Evolutionary conservation across 495 filamentous ascomycete genomes (phyloP).

Genomic region (Podospora pseudopauciseta): DNA sequence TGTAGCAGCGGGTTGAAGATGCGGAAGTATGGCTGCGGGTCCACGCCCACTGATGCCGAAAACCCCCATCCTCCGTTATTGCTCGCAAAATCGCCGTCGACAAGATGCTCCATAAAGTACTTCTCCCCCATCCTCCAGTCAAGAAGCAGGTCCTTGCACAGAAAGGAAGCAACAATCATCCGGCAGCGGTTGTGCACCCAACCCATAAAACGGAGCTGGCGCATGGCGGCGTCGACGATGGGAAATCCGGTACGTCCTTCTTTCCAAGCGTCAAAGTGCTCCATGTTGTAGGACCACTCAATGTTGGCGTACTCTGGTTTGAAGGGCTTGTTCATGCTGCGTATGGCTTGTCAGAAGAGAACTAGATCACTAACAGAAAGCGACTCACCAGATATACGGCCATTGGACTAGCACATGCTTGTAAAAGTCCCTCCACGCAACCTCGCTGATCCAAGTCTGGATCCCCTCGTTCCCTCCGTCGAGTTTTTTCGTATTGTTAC

Average conservation of each 20-base stretch:
- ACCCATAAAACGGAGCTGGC: constrained; percentile 65
- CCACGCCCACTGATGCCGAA: constrained; percentile 72
- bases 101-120: constrained; percentile 83
- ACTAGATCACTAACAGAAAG: neutral
- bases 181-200: constrained; percentile 91
- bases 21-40: constrained; percentile 88
- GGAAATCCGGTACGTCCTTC: constrained; percentile 77
- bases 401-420: constrained; percentile 81
- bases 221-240: constrained; percentile 90
- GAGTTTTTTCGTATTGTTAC: constrained; percentile 65
- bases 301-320: constrained; percentile 83
- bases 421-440: constrained; percentile 94
- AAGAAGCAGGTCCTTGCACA: constrained; percentile 79
- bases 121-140: constrained; percentile 90
- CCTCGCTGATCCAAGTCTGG: constrained; percentile 75
- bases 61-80: constrained; percentile 96
- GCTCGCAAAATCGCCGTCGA: constrained; percentile 89
- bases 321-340: constrained; percentile 89
- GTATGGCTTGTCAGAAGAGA: constrained; percentile 11
- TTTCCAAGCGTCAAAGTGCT: constrained; percentile 70
- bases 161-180: constrained; percentile 85
- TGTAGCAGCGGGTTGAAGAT: constrained; percentile 88
- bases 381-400: constrained; percentile 76
- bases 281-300: constrained; percentile 70
- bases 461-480: constrained; percentile 68